phyloP scores from a whole-genome alignment of 768 basidiomycete genomes.

The Serendipita sp. region DNA sequence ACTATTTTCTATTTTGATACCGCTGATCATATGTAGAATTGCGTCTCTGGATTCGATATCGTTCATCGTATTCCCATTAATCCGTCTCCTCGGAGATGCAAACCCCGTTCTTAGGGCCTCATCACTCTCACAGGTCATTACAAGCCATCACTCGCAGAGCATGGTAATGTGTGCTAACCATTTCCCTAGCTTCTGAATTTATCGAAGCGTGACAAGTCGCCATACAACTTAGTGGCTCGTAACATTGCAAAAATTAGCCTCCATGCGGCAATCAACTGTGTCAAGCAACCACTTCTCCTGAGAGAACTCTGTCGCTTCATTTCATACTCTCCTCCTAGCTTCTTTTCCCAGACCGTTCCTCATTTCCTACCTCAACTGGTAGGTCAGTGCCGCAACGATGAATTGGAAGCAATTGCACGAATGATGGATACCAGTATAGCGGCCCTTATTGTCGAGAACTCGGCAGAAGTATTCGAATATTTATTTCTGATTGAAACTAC shows the following conservation, averaged over 20 bases:
- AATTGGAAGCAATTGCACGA: conserved; percentile 44
- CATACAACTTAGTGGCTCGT: conserved; percentile 53
- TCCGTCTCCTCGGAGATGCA: conserved; percentile 47
- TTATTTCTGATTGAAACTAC: conserved; percentile 44
- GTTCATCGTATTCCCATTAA: conserved; percentile 26
- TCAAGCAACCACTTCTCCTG: conserved; percentile 41
- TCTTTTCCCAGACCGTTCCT: conserved; percentile 46
- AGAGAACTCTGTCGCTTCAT: conserved; percentile 56
- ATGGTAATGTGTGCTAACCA: conserved; percentile 8
- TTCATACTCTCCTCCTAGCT: conserved; percentile 36
- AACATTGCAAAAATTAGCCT: conserved; percentile 52
- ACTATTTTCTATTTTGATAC: not conserved
- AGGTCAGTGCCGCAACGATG: conserved; percentile 38
- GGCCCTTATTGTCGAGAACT: conserved; percentile 38
- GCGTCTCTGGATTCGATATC: conserved; percentile 37
- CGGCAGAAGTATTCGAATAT: conserved; percentile 45
- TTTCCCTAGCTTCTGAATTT: conserved; percentile 37
- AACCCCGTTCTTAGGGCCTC: conserved; percentile 57
- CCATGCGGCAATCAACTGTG: conserved; percentile 43
- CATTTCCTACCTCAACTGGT: conserved; percentile 58
- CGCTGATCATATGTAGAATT: conserved; percentile 22
- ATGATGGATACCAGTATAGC: conserved; percentile 32
- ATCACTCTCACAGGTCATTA: conserved; percentile 45
- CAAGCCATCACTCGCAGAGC: not conserved
- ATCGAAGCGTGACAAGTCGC: conserved; percentile 36